Evolutionary conservation across 2,329 filamentous ascomycete genomes (phyloP).

Genomic region (Zymoseptoria crescenta): DNA sequence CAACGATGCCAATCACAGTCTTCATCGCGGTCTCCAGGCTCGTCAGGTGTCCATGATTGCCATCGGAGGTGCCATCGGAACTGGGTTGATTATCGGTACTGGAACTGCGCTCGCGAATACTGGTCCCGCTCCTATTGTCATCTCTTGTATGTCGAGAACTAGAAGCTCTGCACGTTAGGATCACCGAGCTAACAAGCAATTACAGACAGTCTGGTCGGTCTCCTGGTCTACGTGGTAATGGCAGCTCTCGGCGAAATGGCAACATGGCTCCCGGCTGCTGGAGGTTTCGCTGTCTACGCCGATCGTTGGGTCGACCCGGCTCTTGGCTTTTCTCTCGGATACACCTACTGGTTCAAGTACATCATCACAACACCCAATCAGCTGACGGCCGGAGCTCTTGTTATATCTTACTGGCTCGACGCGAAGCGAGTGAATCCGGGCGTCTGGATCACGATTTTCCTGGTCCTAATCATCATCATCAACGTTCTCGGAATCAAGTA

Average conservation of each 20-base stretch:
- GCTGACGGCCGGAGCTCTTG: slow-evolving; percentile 68
- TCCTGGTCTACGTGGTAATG: slow-evolving; percentile 75
- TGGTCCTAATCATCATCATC: slow-evolving; percentile 37
- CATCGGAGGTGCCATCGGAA: slow-evolving; percentile 67
- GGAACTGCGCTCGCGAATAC: slow-evolving; percentile 44
- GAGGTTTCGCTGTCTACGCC: slow-evolving; percentile 76
- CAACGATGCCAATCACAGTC: slow-evolving; percentile 23
- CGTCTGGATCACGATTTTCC: slow-evolving; percentile 60
- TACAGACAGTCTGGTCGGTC: slow-evolving; percentile 53
- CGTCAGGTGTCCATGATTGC: slow-evolving; percentile 57
- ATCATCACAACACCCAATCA: slow-evolving; percentile 83
- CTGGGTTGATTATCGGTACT: slow-evolving; percentile 64
- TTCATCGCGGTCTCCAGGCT: slow-evolving; percentile 47
- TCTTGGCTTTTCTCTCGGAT: slow-evolving; percentile 71
- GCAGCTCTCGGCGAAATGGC: slow-evolving; percentile 77
- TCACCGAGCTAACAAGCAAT: background rate
- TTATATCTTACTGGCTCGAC: slow-evolving; percentile 68
- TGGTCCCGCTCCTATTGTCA: slow-evolving; percentile 59
- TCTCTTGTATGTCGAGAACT: slow-evolving; percentile 43
- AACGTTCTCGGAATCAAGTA: slow-evolving; percentile 55
- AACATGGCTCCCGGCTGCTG: slow-evolving; percentile 67
- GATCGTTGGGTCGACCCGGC: slow-evolving; percentile 72
- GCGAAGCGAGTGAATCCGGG: slow-evolving; percentile 27
- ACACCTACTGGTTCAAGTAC: slow-evolving; percentile 52
- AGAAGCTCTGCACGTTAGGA: background rate